Base-by-base conservation (phyloP, 2,329 filamentous ascomycete species). In the Zasmidium citrigriseum region DNA sequence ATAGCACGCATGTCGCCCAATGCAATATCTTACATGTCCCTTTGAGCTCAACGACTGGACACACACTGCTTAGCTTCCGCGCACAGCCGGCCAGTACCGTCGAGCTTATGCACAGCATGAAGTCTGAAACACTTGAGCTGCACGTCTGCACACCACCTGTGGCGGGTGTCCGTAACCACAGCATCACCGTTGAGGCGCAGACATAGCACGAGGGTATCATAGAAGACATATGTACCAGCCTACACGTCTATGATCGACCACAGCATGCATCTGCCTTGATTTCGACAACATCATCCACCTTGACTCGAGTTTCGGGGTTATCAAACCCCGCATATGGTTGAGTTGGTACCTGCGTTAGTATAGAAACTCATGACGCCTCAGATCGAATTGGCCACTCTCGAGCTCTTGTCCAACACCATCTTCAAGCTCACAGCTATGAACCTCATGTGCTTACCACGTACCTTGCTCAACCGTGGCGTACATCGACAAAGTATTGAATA, bases 71-170 rank as follows among this genome's bases (percentile, higher is more conserved):
- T 57, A 62, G 60, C 52, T 50, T 52, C 49, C 52, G 52, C 27
- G 38, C 34, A 51, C 22, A 27, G 47, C 49, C 52, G 46, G 44
- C 55, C 53, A 62, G 55, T 56, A 45, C 45, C 49, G 14, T 9
- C 4, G 34, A 41, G 34, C 53, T 55, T 49, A 52, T 50, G 50
- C 51, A 46, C 46, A 51, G 46, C 51, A 53, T 53, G 44, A 55
- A 54, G 45, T 58, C 34, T 59, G 57, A 57, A 62, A 58, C 57
- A 55, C 21, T 27, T 50, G 34, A 53, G 56, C 53, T 58, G 46
- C 59, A 52, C 54, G 20, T 54, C 46, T 52, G 57, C 49, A 56
- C 57, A 48, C 48, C 23, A 51, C 38, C 50, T 52, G 47, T 59
- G 47, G 46, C 57, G 52, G 52, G 57, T n/a, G n/a, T 41, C 18